Evolutionary conservation across 2,329 filamentous ascomycete genomes (phyloP), one percentile per base, ranked within the genome.

Genomic region (Sporothrix phasma): DNA sequence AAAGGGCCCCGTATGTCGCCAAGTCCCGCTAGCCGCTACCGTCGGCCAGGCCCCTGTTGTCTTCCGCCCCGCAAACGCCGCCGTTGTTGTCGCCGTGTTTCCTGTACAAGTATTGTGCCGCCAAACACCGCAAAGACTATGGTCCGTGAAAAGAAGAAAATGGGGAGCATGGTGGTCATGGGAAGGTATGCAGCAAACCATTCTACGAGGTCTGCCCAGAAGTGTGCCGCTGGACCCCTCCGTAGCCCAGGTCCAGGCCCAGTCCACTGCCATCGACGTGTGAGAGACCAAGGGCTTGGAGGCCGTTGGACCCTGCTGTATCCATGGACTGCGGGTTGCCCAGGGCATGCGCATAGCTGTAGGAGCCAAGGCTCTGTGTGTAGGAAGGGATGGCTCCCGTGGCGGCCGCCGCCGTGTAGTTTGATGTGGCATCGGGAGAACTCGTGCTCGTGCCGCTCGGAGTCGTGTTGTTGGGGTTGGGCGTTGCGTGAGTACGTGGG

Each of bases 401-500:
- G 6, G 53, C 63, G 34, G 43, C 62, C 3, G 67, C 51, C 10
- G 67, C 63, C 17, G 67, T 66, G 54, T 68, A 68, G 61, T 65
- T 67, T 19, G 62, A 56, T 19, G 64, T 43, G 1, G 53, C 66
- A 3, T 68, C 67, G 4, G 64, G 53, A 0, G 67, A 63, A 19
- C 67, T 68, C 6, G 65, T 65, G 46, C 66, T 63, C 15, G 66
- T 29, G 29, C 65, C 67, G 46, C 58, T 64, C 11, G 64, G 61
- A 3, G 66, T 64, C 37, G 65, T 53, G 13, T 62, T 64, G 64
- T 67, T 60, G 1, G 67, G 62, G 26, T 66, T 68, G 5, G 67
- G 64, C 13, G 67, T 67, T 41, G 66, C 43, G n/a, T 67, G 66
- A 3, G 66, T 66, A 2, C 67, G 67, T 3, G 67, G 67, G 41